These are phyloP conservation scores for Leptomonas pyrrhocoris DNA, from an alignment of 208 protist genomes.

Conservation along the genomic window DNA sequence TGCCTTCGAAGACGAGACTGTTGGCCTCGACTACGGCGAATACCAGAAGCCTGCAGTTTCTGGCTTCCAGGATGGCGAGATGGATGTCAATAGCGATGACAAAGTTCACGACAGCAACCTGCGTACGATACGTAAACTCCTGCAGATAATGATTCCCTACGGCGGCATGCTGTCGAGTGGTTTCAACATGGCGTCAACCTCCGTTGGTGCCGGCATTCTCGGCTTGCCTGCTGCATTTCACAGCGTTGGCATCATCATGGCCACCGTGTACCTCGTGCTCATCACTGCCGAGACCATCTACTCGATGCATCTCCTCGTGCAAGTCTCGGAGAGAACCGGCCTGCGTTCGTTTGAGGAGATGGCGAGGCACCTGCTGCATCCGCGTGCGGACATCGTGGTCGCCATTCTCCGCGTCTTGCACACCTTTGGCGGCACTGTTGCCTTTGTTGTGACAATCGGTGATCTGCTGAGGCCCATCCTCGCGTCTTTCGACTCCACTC, in stretches of 20 bases:
- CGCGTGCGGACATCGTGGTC: slow-evolving; percentile 22
- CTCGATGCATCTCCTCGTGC: slow-evolving; percentile 48
- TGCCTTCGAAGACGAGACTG: slow-evolving; percentile 3
- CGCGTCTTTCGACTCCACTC: slow-evolving; percentile 12
- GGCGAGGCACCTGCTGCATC: slow-evolving; percentile 39
- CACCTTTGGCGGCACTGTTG: slow-evolving; percentile 46
- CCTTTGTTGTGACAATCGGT: slow-evolving; percentile 56
- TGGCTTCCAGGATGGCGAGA: slow-evolving; percentile 4
- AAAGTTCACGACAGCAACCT: background rate
- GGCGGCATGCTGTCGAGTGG: slow-evolving; percentile 43
- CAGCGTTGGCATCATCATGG: slow-evolving; percentile 43
- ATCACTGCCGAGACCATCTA: slow-evolving; percentile 43
- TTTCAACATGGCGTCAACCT: slow-evolving; percentile 49
- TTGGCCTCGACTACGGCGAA: slow-evolving; percentile 4
- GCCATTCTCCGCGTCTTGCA: slow-evolving; percentile 37
- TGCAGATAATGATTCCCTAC: slow-evolving; percentile 38
- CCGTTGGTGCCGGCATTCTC: slow-evolving; percentile 57
- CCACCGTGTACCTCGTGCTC: slow-evolving; percentile 35
- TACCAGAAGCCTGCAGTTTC: slow-evolving; percentile 1
- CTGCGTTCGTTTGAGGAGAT: slow-evolving; percentile 42
- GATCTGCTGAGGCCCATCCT: slow-evolving; percentile 48
- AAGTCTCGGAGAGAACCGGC: slow-evolving; percentile 33
- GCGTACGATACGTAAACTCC: slow-evolving; percentile 9
- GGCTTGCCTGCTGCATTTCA: slow-evolving; percentile 50
- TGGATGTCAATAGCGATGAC: background rate